Percentiles rank a stretch among this genome's conserved stretches.
Evolutionary conservation across 2,329 filamentous ascomycete species (phyloP).

Genomic region (Monilinia fructicola): DNA sequence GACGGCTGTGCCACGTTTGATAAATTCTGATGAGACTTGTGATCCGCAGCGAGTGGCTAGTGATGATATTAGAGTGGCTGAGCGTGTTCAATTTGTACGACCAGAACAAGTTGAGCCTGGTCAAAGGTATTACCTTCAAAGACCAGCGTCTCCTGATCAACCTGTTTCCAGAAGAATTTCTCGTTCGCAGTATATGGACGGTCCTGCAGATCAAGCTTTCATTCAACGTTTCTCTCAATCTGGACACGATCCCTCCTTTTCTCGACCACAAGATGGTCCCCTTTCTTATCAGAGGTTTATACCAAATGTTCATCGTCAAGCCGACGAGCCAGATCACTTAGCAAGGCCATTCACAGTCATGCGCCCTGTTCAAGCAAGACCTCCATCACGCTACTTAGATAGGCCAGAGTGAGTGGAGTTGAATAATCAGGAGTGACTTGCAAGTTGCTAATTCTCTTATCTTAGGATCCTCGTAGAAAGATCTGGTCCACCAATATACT

Average conservation of each 20-base stretch:
- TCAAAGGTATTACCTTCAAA: constrained; percentile 26
- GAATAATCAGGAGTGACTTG: not conserved
- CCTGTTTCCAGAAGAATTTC: constrained; percentile 31
- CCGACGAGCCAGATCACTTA: constrained; percentile 25
- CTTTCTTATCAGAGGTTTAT: constrained; percentile 31
- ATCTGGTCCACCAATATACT: constrained; percentile 22
- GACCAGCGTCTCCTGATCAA: constrained; percentile 29
- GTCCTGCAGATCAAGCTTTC: constrained; percentile 34
- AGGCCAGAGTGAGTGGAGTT: constrained; percentile 35
- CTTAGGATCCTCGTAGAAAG: constrained; percentile 27
- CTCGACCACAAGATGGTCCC: constrained; percentile 31
- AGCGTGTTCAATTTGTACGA: constrained; percentile 29
- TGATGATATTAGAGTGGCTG: constrained; percentile 26
- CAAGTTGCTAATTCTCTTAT: constrained; percentile 28
- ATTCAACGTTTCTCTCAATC: constrained; percentile 39
- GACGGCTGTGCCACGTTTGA: constrained; percentile 26
- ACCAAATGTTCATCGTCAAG: constrained; percentile 27
- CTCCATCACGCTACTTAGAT: constrained; percentile 34
- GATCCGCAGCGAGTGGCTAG: constrained; percentile 26
- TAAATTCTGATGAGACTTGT: constrained; percentile 24
- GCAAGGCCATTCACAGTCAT: constrained; percentile 29
- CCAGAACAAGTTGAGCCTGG: constrained; percentile 27
- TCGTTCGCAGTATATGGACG: constrained; percentile 32
- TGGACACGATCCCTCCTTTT: constrained; percentile 32
- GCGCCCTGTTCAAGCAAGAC: constrained; percentile 30